Evolutionary conservation across 345 rosid species (phyloP), one percentile per base, ranked within the genome.

Genomic region (Eutrema japonicum): DNA sequence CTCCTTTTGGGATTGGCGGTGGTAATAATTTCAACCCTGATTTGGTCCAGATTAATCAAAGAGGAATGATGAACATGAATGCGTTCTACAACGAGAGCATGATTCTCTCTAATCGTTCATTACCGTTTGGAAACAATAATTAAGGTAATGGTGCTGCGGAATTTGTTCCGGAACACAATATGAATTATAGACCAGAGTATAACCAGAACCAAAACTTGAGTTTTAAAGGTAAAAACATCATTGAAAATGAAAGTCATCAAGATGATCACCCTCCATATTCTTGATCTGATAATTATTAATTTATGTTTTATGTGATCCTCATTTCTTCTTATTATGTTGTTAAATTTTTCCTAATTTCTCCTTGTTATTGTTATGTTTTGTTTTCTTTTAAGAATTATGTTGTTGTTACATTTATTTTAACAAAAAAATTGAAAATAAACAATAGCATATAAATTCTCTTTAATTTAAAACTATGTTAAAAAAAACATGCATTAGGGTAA

Each of bases 211-310:
- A 41, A 3, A 41, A 47, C 11, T 18, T 29, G 8, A 11, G 9
- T 41, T 66, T 51, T 2, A 58, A 66, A 16, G 51, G 5, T 12
- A 62, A 74, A 33, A 27, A 50, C 51, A 10, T 32, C 12, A 26
- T 55, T 33, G 78, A 45, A 22, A 59, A 67, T 74, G 73, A 66
- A 9, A 59, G 49, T 47, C 60, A 18, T 6, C 67, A 47, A 48
- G 52, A 38, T 66, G 60, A 52, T 26, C 59, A 22, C 33, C 72
- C 60, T 49, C 46, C 52, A 30, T 37, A 40, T 5, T 16, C 72
- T 2, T 5, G 73, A 13, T 11, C 53, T 59, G 78, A n/a, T 18
- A 18, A 18, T 74, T 36, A 50, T 10, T 40, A 10, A 26, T 56
- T 41, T 27, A 11, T n/a, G 16, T 65, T 58, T 47, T 14, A 14